Base-by-base conservation (phyloP, 768 basidiomycete species). In the Leucocoprinus leucothites region DNA sequence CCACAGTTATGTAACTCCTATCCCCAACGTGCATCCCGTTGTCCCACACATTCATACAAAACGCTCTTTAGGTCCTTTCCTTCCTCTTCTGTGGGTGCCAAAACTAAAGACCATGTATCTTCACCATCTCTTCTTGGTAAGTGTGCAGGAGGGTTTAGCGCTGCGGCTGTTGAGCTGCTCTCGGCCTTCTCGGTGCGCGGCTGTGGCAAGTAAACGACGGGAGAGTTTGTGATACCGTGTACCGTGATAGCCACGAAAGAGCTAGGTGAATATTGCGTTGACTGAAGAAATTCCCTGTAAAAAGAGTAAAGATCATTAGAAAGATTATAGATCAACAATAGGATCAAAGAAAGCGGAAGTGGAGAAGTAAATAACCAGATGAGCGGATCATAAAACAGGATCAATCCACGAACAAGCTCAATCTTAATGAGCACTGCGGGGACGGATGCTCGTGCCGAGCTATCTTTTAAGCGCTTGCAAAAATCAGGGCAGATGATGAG, bases 31-130 rank as follows among this genome's bases (percentile, higher is more conserved):
- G 66, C 62, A 49, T 74, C 75, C 62, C 69, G 69, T 57, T 68
- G 63, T 28, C 74, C 72, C 22, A 72, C 54, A 58, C 75, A 77
- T 58, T 85, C 78, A 5, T 67, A 71, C 35, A 80, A 63, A 19
- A 72, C 69, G 78, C 81, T 86, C 0, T 54, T 56, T 9, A 64
- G 18, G 21, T 34, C 55, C 9, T 21, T 40, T 2, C 48, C 43
- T 16, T 18, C 16, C 40, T 41, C 57, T 26, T 51, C 60, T 16
- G 8, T 46, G 57, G 48, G 60, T 67, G 43, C 67, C 64, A 9
- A 80, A 43, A 82, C 59, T 36, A 83, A 51, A 60, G 70, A 75
- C 67, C 75, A 74, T 1, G 79, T 80, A 57, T 86, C 82, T 50
- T 85, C 84, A 2, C 77, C 79, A 40, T 83, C 76, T 9, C 49